Evolutionary conservation across 208 protist species (phyloP).

Genomic region (Leishmania guyanensis): DNA sequence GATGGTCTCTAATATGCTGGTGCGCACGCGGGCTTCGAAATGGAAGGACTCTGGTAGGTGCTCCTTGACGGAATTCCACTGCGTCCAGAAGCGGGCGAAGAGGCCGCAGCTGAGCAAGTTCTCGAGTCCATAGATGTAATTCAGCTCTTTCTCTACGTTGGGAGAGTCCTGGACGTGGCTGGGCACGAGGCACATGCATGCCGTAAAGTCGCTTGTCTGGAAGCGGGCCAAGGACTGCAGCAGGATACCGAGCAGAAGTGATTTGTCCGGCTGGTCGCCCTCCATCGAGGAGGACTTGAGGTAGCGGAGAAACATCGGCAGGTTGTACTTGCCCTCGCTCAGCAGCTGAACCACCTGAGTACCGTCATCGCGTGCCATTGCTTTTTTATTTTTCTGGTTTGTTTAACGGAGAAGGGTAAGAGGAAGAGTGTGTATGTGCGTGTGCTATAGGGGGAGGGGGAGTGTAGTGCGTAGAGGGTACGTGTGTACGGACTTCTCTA

Average conservation of each 20-base stretch:
- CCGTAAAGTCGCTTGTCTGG: conserved; percentile 83
- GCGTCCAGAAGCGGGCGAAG: conserved; percentile 81
- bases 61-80: conserved; percentile 69
- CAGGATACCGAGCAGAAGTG: conserved; percentile 75
- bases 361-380: conserved; percentile 53
- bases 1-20: conserved; percentile 78
- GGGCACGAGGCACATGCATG: conserved; percentile 85
- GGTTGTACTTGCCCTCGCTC: conserved; percentile 81
- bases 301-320: conserved; percentile 81
- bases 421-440: neutral
- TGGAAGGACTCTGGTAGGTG: conserved; percentile 73
- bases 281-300: conserved; percentile 68
- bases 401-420: neutral
- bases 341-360: conserved; percentile 79
- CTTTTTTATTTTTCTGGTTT: neutral
- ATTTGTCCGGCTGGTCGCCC: conserved; percentile 76
- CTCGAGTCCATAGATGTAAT: conserved; percentile 87
- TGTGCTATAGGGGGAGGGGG: neutral
- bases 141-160: conserved; percentile 78
- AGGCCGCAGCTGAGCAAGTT: conserved; percentile 84
- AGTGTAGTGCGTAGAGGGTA: neutral
- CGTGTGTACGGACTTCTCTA: neutral
- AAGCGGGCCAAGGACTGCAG: conserved; percentile 87
- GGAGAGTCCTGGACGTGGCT: conserved; percentile 79
- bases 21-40: conserved; percentile 79